phyloP scores from a whole-genome alignment of 192 early-diverging fungal genomes.

The Endogone sp. region DNA sequence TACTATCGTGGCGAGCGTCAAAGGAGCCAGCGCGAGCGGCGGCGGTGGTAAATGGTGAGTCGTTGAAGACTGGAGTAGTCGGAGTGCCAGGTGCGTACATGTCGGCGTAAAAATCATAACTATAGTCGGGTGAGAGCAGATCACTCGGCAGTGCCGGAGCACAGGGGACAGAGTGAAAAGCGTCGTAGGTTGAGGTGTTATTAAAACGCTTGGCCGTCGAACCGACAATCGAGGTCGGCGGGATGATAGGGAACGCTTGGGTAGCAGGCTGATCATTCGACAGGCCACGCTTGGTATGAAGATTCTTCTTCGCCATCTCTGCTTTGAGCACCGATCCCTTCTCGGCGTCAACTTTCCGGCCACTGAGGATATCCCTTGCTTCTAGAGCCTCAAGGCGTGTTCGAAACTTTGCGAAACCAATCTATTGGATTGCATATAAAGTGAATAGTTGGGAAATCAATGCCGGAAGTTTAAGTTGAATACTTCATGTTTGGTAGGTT shows the following conservation, averaged over 20 bases:
- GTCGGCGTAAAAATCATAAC: constrained; percentile 49
- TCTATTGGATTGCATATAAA: too few species aligned
- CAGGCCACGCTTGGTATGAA: constrained; percentile 85
- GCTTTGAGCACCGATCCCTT: constrained; percentile 87
- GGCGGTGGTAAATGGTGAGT: constrained; percentile 17
- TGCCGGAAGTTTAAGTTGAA: too few species aligned
- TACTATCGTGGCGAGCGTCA: constrained; percentile 29
- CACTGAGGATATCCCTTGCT: constrained; percentile 89
- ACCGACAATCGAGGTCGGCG: constrained; percentile 28
- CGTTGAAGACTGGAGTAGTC: constrained; percentile 38
- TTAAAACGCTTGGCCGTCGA: constrained; percentile 28
- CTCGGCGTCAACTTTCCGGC: constrained; percentile 88
- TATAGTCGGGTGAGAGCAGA: constrained; percentile 51
- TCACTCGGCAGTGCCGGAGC: constrained; percentile 47
- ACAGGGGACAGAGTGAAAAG: constrained; percentile 35
- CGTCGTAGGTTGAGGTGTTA: constrained; percentile 25
- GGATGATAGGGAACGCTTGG: constrained; percentile 17
- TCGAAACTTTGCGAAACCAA: constrained; percentile 98
- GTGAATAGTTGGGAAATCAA: too few species aligned
- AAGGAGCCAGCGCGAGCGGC: constrained; percentile 25
- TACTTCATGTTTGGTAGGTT: too few species aligned
- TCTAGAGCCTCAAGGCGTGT: constrained; percentile 86
- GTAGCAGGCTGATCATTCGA: constrained; percentile 40
- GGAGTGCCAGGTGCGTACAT: constrained; percentile 37
- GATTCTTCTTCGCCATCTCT: constrained; percentile 99